Evolutionary conservation across 2,329 filamentous ascomycete genomes (phyloP).

Genomic region (Malbranchea cinnamomea): DNA sequence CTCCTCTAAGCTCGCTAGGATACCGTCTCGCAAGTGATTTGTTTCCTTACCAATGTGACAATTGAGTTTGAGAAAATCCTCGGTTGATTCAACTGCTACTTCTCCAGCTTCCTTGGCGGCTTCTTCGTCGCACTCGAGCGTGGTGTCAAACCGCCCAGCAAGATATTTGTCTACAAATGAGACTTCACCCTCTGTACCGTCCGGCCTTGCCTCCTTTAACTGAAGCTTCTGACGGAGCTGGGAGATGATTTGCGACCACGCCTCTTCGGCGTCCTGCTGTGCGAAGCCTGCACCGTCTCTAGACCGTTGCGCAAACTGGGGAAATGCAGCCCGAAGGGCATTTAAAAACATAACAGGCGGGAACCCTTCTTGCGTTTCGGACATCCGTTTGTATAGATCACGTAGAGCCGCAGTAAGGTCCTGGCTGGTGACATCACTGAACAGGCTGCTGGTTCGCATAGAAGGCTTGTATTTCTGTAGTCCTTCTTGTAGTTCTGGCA

Average conservation of each 20-base stretch:
- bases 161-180: constrained; percentile 88
- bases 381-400: constrained; percentile 79
- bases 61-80: constrained; percentile 80
- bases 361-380: constrained; percentile 74
- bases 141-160: constrained; percentile 63
- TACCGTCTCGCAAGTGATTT: constrained; percentile 83
- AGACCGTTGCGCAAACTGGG: constrained; percentile 83
- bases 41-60: constrained; percentile 82
- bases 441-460: constrained; percentile 30
- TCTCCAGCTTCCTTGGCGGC: constrained; percentile 62
- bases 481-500: constrained; percentile 79
- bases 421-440: constrained; percentile 42
- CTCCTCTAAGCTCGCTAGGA: constrained; percentile 67
- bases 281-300: constrained; percentile 73
- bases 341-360: constrained; percentile 70
- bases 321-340: constrained; percentile 62
- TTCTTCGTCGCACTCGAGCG: constrained; percentile 70
- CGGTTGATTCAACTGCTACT: constrained; percentile 49
- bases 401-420: constrained; percentile 67
- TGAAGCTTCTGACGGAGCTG: constrained; percentile 67
- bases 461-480: constrained; percentile 46
- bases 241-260: constrained; percentile 87
- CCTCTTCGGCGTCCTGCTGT: constrained; percentile 98
- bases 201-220: constrained; percentile 36
- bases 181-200: constrained; percentile 33